Base-by-base conservation (phyloP, 805 yeast genomes). In the Yarrowia keelungensis region DNA sequence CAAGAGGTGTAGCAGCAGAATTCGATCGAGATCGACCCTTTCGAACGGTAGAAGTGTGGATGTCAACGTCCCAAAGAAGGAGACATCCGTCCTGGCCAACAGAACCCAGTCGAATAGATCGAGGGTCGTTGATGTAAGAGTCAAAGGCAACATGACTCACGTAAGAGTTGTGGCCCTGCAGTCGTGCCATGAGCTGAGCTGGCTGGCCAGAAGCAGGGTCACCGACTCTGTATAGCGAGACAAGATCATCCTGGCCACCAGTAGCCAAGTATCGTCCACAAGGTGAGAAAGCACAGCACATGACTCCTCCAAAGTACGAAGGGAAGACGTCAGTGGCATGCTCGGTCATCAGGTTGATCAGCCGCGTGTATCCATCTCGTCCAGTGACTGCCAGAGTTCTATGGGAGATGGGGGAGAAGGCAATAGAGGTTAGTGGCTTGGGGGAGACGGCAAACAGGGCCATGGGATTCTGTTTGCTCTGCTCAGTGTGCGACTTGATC, bases 381-480 rank as follows among this genome's bases (percentile, higher is more conserved):
- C 86, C 80, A 0, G 89, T 85, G 46, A 74, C 68, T 19, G 74
- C 73, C n/a, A 62, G 58, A 26, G 71, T 58, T n/a, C 69, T 68
- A 22, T 53, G 49, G 2, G 45, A 35, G 32, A 26, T 32, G 75
- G 91, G 82, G 72, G 85, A 80, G 68, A 79, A 74, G 69, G 77
- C 75, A 49, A 84, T 74, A 42, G 77, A 76, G 0, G 91, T 87
- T 39, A 89, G 81, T 2, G 91, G 85, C 70, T 82, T 82, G 69
- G 83, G 82, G 14, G 89, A 81, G n/a, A 90, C 71, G 70, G 86
- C 86, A 77, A 87, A 86, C 71, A 88, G 90, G 0, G 89, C 88
- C 26, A 88, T 76, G 7, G 87, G 87, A 73, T 79, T 83, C 74
- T 70, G 72, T 46, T 72, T 73, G 15, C 69, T 26, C 10, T 65